Percentiles rank a stretch among this genome's conserved stretches.
Conservation (phyloP, 2,329 filamentous ascomycete species). For the Cytospora chrysosperma region DNA sequence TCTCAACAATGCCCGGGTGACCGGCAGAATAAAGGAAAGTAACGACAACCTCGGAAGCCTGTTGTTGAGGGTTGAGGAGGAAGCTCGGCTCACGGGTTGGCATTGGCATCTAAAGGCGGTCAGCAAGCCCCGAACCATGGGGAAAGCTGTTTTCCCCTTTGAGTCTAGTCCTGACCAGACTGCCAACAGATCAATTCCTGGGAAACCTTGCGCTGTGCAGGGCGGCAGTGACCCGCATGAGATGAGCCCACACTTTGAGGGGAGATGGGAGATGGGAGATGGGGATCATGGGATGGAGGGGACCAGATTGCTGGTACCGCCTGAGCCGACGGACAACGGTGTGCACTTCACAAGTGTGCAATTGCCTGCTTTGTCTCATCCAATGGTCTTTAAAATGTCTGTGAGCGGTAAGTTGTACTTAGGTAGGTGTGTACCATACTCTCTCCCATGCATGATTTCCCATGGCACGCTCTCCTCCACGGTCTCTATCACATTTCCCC, state of each 20-base stretch:
- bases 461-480: not conserved
- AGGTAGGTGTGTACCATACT: too few relatives aligned
- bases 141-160: slow-evolving; percentile 17
- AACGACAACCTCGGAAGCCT: not conserved
- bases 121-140: not conserved
- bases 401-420: too few relatives aligned
- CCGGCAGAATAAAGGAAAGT: not conserved
- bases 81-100: not conserved
- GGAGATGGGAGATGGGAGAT: too few relatives aligned
- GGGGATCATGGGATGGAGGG: too few relatives aligned
- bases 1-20: not conserved
- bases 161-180: slow-evolving; percentile 16
- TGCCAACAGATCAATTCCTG: slow-evolving; percentile 7
- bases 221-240: slow-evolving; percentile 20
- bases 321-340: slow-evolving; percentile 7
- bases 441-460: too few relatives aligned
- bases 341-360: not conserved
- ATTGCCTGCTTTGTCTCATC: not conserved
- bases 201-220: slow-evolving; percentile 5
- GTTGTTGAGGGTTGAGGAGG: slow-evolving; percentile 7
- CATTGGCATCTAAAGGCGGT: slow-evolving; percentile 11
- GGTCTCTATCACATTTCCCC: not conserved
- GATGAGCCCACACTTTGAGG: not conserved
- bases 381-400: too few relatives aligned
- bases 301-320: not conserved